Evolutionary conservation across 345 rosid species (phyloP).

Genomic region (Pistacia atlantica): DNA sequence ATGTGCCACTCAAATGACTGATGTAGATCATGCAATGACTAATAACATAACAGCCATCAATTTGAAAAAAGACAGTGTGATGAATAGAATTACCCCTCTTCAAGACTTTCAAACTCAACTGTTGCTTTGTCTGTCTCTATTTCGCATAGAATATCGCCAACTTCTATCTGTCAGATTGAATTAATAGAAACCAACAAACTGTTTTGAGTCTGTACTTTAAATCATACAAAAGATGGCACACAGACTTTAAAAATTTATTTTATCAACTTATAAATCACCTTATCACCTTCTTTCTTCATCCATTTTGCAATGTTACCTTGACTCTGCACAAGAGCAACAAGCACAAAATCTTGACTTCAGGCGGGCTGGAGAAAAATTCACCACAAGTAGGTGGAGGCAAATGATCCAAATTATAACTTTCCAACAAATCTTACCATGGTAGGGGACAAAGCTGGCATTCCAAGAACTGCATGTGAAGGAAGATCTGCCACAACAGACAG

Average conservation of each 20-base stretch:
- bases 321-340: slow-evolving; percentile 58
- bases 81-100: slow-evolving; percentile 75
- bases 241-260: neutral
- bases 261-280: slow-evolving; percentile 47
- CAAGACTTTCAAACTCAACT: slow-evolving; percentile 90
- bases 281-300: slow-evolving; percentile 97
- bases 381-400: slow-evolving; percentile 8
- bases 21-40: neutral
- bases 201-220: slow-evolving; percentile 16
- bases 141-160: slow-evolving; percentile 88
- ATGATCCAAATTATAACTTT: neutral
- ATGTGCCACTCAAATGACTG: neutral
- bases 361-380: slow-evolving; percentile 21
- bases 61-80: neutral
- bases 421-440: slow-evolving; percentile 69
- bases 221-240: slow-evolving; percentile 14
- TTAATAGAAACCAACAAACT: slow-evolving; percentile 25
- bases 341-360: slow-evolving; percentile 27
- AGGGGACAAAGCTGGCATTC: slow-evolving; percentile 99
- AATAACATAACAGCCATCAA: neutral
- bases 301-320: slow-evolving; percentile 94
- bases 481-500: slow-evolving; percentile 48
- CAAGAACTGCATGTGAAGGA: slow-evolving; percentile 62
- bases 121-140: slow-evolving; percentile 99
- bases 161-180: slow-evolving; percentile 74